A percentile compares a stretch with the other conserved stretches of the same genome.
Evolutionary conservation across 1,284 basidiomycete genomes (phyloP).

Genomic region (Microbotryum scabiosae): DNA sequence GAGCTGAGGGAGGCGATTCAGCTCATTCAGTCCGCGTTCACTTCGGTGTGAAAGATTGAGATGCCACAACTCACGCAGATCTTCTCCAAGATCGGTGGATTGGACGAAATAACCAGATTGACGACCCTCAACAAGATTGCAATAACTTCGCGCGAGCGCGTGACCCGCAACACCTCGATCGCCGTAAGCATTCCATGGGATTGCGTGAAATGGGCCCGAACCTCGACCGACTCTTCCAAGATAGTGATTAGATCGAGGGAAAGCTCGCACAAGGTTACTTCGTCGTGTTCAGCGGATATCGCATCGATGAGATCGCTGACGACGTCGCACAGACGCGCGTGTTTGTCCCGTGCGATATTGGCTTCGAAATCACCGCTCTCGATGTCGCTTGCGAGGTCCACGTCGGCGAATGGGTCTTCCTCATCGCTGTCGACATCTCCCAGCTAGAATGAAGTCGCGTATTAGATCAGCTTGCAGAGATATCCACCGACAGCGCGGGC

Average conservation of each 20-base stretch:
- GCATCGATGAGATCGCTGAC: conserved; percentile 76
- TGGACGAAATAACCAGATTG: conserved; percentile 78
- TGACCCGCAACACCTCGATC: conserved; percentile 79
- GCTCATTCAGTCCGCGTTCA: conserved; percentile 1
- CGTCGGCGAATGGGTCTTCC: conserved; percentile 76
- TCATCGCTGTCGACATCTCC: conserved; percentile 75
- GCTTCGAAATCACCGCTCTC: conserved; percentile 55
- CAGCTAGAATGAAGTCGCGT: conserved; percentile 44
- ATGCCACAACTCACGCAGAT: conserved; percentile 59
- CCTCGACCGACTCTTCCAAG: conserved; percentile 73
- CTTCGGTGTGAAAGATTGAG: background rate
- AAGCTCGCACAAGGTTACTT: conserved; percentile 67
- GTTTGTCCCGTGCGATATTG: conserved; percentile 80
- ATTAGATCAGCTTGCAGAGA: background rate
- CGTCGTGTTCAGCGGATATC: conserved; percentile 56
- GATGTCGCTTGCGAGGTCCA: conserved; percentile 17
- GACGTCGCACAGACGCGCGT: conserved; percentile 69
- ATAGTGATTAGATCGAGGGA: conserved; percentile 76
- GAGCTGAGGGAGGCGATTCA: conserved; percentile 25
- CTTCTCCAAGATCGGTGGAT: conserved; percentile 81
- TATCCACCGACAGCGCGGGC: background rate
- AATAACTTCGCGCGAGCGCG: conserved; percentile 64
- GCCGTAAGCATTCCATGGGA: conserved; percentile 92
- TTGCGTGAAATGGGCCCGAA: conserved; percentile 77
- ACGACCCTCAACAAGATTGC: conserved; percentile 78